Evolutionary conservation across 257 asterid genomes (phyloP).

Genomic region (Osmanthus fragrans): DNA sequence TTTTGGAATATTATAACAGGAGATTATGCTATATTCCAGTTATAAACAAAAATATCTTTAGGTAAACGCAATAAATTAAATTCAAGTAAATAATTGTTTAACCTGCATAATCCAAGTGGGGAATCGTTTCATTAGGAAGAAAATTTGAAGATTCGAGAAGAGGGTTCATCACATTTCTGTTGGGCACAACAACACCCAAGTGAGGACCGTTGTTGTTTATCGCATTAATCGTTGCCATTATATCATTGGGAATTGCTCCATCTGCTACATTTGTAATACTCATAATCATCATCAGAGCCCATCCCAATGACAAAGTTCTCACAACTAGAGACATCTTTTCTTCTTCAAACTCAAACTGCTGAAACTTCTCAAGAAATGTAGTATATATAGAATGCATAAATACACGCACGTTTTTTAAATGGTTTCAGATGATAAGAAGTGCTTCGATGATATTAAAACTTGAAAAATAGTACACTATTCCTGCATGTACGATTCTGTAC

Average conservation of each 20-base stretch:
- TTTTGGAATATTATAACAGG: too few relatives aligned
- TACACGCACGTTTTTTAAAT: too few relatives aligned
- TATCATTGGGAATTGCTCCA: slow-evolving; percentile 14
- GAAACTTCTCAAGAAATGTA: background rate
- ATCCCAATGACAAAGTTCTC: background rate
- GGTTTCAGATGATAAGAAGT: too few relatives aligned
- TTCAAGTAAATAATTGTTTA: too few relatives aligned
- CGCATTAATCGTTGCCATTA: background rate
- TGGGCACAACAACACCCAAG: slow-evolving; percentile 29
- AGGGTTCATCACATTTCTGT: slow-evolving; percentile 26
- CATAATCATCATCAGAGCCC: background rate
- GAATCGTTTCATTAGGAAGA: background rate
- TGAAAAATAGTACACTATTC: too few relatives aligned
- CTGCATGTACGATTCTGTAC: too few relatives aligned
- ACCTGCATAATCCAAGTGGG: slow-evolving; percentile 30
- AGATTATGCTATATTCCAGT: too few relatives aligned
- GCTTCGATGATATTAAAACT: too few relatives aligned
- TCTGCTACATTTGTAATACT: background rate
- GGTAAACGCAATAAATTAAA: too few relatives aligned
- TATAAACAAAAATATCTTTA: too few relatives aligned
- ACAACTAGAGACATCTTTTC: background rate
- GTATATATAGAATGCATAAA: too few relatives aligned
- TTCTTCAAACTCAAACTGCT: too few relatives aligned
- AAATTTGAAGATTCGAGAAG: slow-evolving; percentile 33
- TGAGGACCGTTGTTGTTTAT: slow-evolving; percentile 28